Base-by-base conservation (phyloP, 371 early-diverging fungal species). In the Basidiobolus heterosporus region DNA sequence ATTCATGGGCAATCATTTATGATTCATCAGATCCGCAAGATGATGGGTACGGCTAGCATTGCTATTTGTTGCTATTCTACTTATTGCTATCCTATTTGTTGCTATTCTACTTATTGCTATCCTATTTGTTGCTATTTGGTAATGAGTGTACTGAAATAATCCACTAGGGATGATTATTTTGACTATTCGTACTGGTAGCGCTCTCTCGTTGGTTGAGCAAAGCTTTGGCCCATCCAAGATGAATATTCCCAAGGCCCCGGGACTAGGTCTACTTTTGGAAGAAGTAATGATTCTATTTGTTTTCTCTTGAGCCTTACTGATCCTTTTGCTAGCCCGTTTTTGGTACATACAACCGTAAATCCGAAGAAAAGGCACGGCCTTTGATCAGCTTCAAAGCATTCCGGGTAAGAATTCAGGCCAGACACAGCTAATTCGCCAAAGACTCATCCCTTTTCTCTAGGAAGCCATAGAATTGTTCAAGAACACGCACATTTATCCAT, bases 1-100 rank as follows among this genome's bases (percentile, higher is more conserved):
- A 81, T 99, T 17, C 78, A 87, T 43, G 99, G 99, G 1, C 97
- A 98, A 63, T 85, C 93, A 23, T 99, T 99, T 57, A 91, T 99
- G 93, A 69, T 99, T 35, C 98, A 99, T 67, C 98, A 97, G 62
- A 99, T 99, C 52, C 85, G 99, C 45, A 99, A 99, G 61, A 99
- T 99, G 99, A 80, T 98, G 47, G 88, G 91, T 56, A 62, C 60
- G 50, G 44, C 37, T 30, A 9, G 30, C 3, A 5, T 30, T 23
- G 37, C 24, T 14, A 18, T 38, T 47, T 42, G 18, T 23, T 17
- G n/a, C n/a, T n/a, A n/a, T n/a, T n/a, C n/a, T n/a, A n/a, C n/a
- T 15, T 41, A 9, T 36, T 24, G 14, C 23, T 43, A 17, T 22
- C 3, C 15, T 35, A 19, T 22, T 39, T 15, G 17, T 21, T 44